Percentiles rank a stretch among this genome's conserved stretches.
phyloP scores from a whole-genome alignment of 331 rosid genomes.

The Prunus yedoensis region DNA sequence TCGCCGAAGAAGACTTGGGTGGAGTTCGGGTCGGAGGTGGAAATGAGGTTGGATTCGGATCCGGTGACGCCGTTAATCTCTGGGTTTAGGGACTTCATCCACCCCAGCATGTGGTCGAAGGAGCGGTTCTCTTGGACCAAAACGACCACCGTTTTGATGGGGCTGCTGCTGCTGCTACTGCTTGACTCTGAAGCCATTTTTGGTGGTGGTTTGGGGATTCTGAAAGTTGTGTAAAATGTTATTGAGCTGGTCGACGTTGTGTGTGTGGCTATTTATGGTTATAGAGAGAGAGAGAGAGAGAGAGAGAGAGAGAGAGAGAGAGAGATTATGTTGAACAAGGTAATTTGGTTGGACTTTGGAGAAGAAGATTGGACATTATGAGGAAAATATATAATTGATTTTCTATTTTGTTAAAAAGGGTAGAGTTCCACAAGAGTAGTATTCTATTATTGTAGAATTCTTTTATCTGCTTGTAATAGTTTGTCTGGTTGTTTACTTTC shows the following conservation, averaged over 20 bases:
- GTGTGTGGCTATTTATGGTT: not conserved
- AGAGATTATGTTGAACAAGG: not conserved
- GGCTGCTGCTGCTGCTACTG: constrained; percentile 6
- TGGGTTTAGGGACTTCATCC: constrained; percentile 74
- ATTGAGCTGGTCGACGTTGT: not conserved
- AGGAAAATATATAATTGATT: not conserved
- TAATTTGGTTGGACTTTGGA: not conserved
- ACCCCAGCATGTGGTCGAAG: constrained; percentile 86
- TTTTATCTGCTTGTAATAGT: not conserved
- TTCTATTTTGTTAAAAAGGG: not conserved
- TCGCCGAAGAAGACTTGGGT: constrained; percentile 35
- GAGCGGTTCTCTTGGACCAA: constrained; percentile 91
- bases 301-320: too few relatives aligned
- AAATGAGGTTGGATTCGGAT: constrained; percentile 49
- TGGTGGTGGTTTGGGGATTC: not conserved
- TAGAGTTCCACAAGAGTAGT: not conserved
- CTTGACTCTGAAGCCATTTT: constrained; percentile 25
- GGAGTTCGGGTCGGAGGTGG: constrained; percentile 47
- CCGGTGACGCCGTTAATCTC: constrained; percentile 64
- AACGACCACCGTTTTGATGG: constrained; percentile 80
- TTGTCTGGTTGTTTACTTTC: too few relatives aligned
- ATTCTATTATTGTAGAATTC: too few relatives aligned
- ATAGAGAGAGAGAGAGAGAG: not conserved
- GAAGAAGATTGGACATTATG: not conserved
- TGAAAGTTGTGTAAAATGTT: not conserved